Evolutionary conservation across 2,329 filamentous ascomycete genomes (phyloP), one percentile per base, ranked within the genome.

Genomic region (Magnaporthiopsis incrustans): DNA sequence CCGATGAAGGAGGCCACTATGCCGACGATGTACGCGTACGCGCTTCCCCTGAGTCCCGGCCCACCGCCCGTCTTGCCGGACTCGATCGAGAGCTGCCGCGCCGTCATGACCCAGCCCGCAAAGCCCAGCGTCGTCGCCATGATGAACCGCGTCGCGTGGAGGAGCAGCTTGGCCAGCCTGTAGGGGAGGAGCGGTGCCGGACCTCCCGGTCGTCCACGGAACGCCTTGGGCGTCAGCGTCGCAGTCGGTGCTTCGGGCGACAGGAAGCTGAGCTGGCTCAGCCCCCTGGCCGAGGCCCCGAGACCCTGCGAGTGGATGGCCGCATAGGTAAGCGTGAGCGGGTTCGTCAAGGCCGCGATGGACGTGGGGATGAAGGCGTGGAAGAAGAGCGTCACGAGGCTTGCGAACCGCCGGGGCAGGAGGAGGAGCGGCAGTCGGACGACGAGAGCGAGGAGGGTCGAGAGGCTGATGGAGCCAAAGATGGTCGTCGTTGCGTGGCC

Each of bases 81-180:
- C 71, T 77, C 79, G 26, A 95, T 79, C 62, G 83, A 81, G 4
- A 97, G 80, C 75, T 90, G 88, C 67, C 91, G 88, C 14, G 95
- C 93, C 50, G 93, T 96, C 60, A 91, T 90, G 11, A 98, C 91
- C 95, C 95, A 99, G n/a, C 92, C 94, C 4, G 91, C 93, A 71
- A 98, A 96, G 0, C 94, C 94, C 35, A 99, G 84, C 0, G 88
- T 90, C 60, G 93, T 86, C 0, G 92, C 91, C 86, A 97, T 96
- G 71, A 97, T 90, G 73, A 94, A 90, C 25, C 94, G 87, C 1
- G 92, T 95, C 3, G 94, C 92, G 69, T 97, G 91, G 4, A 99
- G 85, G 10, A 99, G 84, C 33, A 98, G 83, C 75, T 97, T 98
- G 1, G 95, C 90, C 11, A 98, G 86, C 5, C 91, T 87, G 74